Percentiles rank a stretch among this genome's conserved stretches.
Evolutionary conservation across 768 basidiomycete genomes (phyloP).

Genomic region (Psilocybe tampanensis): DNA sequence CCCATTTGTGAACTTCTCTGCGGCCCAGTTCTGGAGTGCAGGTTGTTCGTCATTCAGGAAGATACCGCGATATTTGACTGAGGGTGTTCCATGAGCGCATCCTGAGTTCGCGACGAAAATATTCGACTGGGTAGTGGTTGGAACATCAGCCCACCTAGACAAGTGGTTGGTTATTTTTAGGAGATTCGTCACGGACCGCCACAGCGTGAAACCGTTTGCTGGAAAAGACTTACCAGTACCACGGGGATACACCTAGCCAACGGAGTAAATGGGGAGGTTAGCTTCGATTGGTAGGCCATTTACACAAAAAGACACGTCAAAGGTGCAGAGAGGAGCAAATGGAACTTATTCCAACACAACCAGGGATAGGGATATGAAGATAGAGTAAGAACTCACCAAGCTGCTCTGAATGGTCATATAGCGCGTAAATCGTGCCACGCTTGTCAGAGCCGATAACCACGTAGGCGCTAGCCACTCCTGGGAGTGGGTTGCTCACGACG

Average conservation of each 20-base stretch:
- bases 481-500: slow-evolving; percentile 56
- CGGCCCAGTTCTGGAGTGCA: slow-evolving; percentile 70
- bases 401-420: slow-evolving; percentile 73
- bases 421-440: slow-evolving; percentile 64
- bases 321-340: slow-evolving; percentile 2
- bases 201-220: neutral
- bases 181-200: neutral
- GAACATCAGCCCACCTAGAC: slow-evolving; percentile 82
- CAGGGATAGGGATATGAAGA: neutral
- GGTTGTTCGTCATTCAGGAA: slow-evolving; percentile 83
- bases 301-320: neutral
- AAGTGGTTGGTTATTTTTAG: slow-evolving; percentile 5
- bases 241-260: slow-evolving; percentile 61
- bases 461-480: slow-evolving; percentile 61
- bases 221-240: slow-evolving; percentile 53
- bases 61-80: slow-evolving; percentile 71
- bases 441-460: slow-evolving; percentile 73
- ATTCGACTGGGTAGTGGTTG: slow-evolving; percentile 48
- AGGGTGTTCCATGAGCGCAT: slow-evolving; percentile 61
- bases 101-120: slow-evolving; percentile 48
- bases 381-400: slow-evolving; percentile 43
- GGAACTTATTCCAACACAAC: neutral
- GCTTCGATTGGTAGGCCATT: neutral
- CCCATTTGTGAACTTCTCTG: slow-evolving; percentile 68
- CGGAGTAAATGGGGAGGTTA: neutral